Base-by-base conservation (phyloP, 768 basidiomycete genomes). In the Butyriboletus loyo region DNA sequence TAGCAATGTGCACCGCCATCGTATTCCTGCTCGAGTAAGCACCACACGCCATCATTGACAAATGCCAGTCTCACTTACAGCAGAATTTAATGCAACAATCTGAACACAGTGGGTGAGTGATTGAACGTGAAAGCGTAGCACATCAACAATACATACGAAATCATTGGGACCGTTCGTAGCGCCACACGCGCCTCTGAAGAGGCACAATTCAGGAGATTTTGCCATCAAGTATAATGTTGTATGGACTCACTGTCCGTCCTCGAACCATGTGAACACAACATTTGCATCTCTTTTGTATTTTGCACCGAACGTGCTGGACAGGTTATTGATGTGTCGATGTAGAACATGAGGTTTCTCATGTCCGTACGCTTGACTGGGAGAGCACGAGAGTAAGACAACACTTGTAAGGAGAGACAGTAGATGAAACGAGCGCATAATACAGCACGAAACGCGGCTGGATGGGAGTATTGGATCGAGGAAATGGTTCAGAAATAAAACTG, bases 61-160 rank as follows among this genome's bases (percentile, higher is more conserved):
- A 36, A 17, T 17, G 3, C 14, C n/a, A 28, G 28, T n/a, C 17
- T 3, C 34, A 54, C 73, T 51, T 57, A 78, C 77, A 42, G 61
- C 63, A 32, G 67, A 59, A 46, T 75, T 75, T 39, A 79, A 51
- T 13, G 78, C 78, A 19, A 79, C 76, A 37, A 80, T 73, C 77
- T 78, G 56, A 46, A 31, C 19, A 24, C 27, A 21, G 17, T 41
- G 4, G 4, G n/a, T 52, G 39, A 55, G 40, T 35, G 25, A 45
- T 24, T 24, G 7, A 34, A 32, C 7, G 25, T 19, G 28, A 11
- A 34, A 0, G 19, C 2, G 17, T 17, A 22, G 24, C 14, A 32
- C 32, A 30, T 37, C 30, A 30, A 27, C 32, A 24, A 37, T 37
- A 58, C 67, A 19, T 47, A 71, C 67, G 28, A 59, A 69, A 50